Base-by-base conservation (phyloP, 2,329 filamentous ascomycete genomes). In the Colletotrichum gigasporum region DNA sequence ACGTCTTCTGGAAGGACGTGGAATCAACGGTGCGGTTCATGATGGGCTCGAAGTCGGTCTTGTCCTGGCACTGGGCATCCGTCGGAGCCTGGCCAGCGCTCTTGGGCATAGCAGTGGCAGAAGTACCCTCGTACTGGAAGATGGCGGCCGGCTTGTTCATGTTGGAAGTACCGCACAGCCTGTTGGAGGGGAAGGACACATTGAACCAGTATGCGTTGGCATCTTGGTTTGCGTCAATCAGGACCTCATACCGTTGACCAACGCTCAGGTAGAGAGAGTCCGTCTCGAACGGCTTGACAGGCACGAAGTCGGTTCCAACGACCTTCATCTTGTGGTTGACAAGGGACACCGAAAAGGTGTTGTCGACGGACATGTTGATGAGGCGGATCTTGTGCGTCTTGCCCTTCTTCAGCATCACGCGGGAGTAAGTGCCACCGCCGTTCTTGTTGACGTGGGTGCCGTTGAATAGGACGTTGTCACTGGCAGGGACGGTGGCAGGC, bases 251-350 rank as follows among this genome's bases (percentile, higher is more conserved):
- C 35, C 82, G 79, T 70, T 90, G 87, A 20, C 80, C 84, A 55
- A 90, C 80, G 28, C 83, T 87, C n/a, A 91, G 77, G 5, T 82
- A 87, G n/a, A 91, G 78, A 3, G 87, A 82, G 3, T 85, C 79
- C 0, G 88, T 89, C 3, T 84, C 79, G 71, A 90, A 92, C 0
- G 90, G 89, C 67, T 86, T 72, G 37, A 91, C 77, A 1, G 84
- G 80, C 2, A 90, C 85, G 55, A 89, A 89, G 71, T 91, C 89
- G 69, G 85, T 86, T n/a, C 87, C 82, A 56, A 91, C 87, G 57
- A 91, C 86, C 0, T 82, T 89, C 76, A 91, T 79, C 24, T 76
- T 84, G 74, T 91, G 89, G 2, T 80, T 82, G 77, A 80, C 86
- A 71, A 84, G 90, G 70, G 78, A 89, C 69, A 90, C 87, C 41